phyloP scores from a whole-genome alignment of 768 basidiomycete genomes.

The Mycena crocata region DNA sequence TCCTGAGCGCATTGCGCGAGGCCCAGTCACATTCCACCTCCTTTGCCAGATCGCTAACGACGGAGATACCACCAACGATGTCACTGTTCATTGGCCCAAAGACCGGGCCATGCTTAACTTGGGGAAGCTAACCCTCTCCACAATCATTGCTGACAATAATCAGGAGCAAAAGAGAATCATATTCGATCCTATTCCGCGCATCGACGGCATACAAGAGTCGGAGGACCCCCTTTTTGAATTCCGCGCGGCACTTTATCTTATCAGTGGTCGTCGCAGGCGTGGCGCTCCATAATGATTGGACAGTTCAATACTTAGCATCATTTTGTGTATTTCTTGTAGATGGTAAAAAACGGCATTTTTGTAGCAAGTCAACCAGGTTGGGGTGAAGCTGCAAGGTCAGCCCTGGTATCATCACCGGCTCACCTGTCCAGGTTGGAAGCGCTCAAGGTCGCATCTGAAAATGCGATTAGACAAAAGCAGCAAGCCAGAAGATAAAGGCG shows the following conservation, averaged over 20 bases:
- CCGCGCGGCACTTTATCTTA: slow-evolving; percentile 37
- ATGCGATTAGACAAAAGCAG: not conserved
- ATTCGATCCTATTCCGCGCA: slow-evolving; percentile 36
- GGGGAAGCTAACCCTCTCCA: slow-evolving; percentile 29
- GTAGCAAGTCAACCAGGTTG: not conserved
- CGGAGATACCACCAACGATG: slow-evolving; percentile 33
- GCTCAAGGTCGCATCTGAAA: slow-evolving; percentile 29
- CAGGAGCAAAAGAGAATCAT: slow-evolving; percentile 34
- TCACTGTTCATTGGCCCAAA: slow-evolving; percentile 36
- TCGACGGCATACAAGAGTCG: slow-evolving; percentile 31
- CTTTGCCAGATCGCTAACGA: slow-evolving; percentile 35
- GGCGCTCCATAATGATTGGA: slow-evolving; percentile 19
- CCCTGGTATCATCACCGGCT: slow-evolving; percentile 6
- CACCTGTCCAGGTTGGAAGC: slow-evolving; percentile 33
- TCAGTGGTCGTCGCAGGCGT: slow-evolving; percentile 35
- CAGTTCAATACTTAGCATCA: not conserved
- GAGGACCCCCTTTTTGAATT: slow-evolving; percentile 36
- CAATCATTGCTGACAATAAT: slow-evolving; percentile 25
- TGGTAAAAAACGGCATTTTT: not conserved
- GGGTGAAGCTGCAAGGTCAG: not conserved
- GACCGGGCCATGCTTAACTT: slow-evolving; percentile 32
- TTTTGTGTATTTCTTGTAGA: not conserved
- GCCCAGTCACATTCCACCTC: slow-evolving; percentile 32
- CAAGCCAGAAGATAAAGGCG: not conserved
- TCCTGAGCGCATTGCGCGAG: slow-evolving; percentile 22